Base-by-base conservation (phyloP, 352 stramenopile genomes). In the Paralagenidium karlingii region DNA sequence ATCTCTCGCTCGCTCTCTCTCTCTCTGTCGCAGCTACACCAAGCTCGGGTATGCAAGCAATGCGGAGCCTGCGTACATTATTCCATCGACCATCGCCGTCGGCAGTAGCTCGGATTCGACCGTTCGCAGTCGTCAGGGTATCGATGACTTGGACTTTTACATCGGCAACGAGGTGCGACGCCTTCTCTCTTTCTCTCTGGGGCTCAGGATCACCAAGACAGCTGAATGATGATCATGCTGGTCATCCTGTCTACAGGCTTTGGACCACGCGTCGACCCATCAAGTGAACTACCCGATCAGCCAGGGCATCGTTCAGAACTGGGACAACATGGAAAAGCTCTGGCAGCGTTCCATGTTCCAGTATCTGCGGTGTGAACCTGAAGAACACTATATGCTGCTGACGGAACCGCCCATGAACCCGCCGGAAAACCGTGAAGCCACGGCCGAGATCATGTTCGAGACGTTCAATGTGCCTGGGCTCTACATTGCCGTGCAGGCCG, bases 21-120 rank as follows among this genome's bases (percentile, higher is more conserved):
- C 28, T n/a, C 25, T 26, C 18, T 47, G 15, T 25, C 31, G 3
- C 51, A 94, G 86, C 24, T 97, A 97, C 63, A 97, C 91, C 30
- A 98, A 98, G 68, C 95, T 97, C 69, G 92, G 92, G 16, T 98
- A 96, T 51, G 80, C 92, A 8, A 87, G 89, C 31, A 97, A 97
- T 51, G 76, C 71, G 34, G 82, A 95, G 49, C 92, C 92, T 13
- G 90, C 87, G 49, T 97, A 96, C 68, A 96, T 97, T 45, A 92
- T 98, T 45, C 92, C 92, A 24, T 97, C 92, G 22, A 94, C 88
- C 8, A 94, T 97, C 43, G 89, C 85, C 5, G 69, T 85, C 38
- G 61, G 73, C 34, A 63, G 68, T 33, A 38, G 26, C 38, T 62
- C 47, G 20, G 64, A 79, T 50, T 75, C 67, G 11, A 68, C 60